These are phyloP conservation scores for Aspergillus sp. DNA, from an alignment of 2,329 filamentous ascomycete species.

Conservation along the genomic window DNA sequence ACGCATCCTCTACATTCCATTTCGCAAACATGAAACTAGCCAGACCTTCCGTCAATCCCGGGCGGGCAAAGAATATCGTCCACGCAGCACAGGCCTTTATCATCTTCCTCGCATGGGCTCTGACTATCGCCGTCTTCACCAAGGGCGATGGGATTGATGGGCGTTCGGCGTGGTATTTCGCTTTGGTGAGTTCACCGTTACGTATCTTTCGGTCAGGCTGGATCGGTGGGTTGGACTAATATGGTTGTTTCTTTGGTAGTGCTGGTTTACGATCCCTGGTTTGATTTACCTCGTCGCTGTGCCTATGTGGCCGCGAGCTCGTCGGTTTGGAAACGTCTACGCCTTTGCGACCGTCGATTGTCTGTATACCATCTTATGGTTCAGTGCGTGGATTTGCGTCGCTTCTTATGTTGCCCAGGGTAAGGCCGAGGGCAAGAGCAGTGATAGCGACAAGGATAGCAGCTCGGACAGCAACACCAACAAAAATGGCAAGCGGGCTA, in stretches of 20 bases:
- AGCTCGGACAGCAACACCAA: slow-evolving; percentile 32
- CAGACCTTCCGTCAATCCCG: slow-evolving; percentile 39
- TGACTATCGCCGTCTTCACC: slow-evolving; percentile 56
- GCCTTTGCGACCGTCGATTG: slow-evolving; percentile 54
- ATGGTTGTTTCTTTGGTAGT: slow-evolving; percentile 35
- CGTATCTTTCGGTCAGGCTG: not conserved
- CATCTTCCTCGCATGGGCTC: slow-evolving; percentile 54
- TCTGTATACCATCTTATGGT: slow-evolving; percentile 54
- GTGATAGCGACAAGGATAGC: slow-evolving; percentile 20
- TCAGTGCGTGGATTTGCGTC: slow-evolving; percentile 53
- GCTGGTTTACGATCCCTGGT: slow-evolving; percentile 55
- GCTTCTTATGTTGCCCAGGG: slow-evolving; percentile 54
- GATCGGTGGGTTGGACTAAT: slow-evolving; percentile 5
- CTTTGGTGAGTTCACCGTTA: slow-evolving; percentile 42
- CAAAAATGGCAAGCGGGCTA: slow-evolving; percentile 24
- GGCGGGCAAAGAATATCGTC: slow-evolving; percentile 52
- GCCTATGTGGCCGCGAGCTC: slow-evolving; percentile 56
- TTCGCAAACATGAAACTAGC: slow-evolving; percentile 22
- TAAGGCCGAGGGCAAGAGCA: slow-evolving; percentile 44
- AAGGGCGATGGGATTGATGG: slow-evolving; percentile 51
- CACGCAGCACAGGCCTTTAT: slow-evolving; percentile 52
- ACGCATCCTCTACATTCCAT: not conserved
- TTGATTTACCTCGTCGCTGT: slow-evolving; percentile 57
- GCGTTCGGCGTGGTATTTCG: slow-evolving; percentile 53
- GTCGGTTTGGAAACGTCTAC: slow-evolving; percentile 56